These are phyloP conservation scores for Chalaropsis ovoidea DNA, from an alignment of 2,329 filamentous ascomycete species.

Conservation along the genomic window DNA sequence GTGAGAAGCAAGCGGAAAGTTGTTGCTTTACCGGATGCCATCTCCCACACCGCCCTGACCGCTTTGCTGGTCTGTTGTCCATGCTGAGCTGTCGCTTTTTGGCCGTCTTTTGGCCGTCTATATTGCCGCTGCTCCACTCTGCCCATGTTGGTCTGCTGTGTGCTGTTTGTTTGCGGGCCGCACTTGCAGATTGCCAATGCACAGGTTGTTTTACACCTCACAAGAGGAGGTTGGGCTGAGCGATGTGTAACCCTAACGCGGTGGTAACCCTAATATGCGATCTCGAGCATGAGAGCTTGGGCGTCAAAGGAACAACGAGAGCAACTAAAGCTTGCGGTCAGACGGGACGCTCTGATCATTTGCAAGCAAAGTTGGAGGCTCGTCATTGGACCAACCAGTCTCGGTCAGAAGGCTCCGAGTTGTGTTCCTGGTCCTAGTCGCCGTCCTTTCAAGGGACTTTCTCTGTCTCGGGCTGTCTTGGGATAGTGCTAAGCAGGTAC, in stretches of 20 bases:
- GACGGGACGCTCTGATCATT: not conserved
- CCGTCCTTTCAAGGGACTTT: not conserved
- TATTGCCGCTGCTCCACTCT: not conserved
- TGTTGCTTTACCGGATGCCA: not conserved
- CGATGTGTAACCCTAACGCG: not conserved
- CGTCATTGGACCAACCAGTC: not conserved
- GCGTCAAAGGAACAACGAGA: no score
- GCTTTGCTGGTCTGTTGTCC: not conserved
- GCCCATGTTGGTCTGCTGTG: not conserved
- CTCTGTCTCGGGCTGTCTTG: slow-evolving; percentile 1
- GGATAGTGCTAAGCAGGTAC: not conserved
- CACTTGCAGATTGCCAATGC: not conserved
- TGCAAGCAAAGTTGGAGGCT: not conserved
- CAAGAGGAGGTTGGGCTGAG: not conserved
- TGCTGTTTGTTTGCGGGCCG: not conserved
- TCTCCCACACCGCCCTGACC: not conserved
- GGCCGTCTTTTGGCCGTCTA: not conserved
- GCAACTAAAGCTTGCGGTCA: not conserved
- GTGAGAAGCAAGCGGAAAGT: not conserved
- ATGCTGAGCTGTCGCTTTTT: not conserved
- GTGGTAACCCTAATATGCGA: not conserved
- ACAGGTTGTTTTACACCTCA: not conserved
- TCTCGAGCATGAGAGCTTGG: no score
- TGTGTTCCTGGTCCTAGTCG: not conserved
- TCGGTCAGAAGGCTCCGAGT: not conserved